Conservation (phyloP, 257 asterid genomes). For the Orobanche coerulescens region DNA sequence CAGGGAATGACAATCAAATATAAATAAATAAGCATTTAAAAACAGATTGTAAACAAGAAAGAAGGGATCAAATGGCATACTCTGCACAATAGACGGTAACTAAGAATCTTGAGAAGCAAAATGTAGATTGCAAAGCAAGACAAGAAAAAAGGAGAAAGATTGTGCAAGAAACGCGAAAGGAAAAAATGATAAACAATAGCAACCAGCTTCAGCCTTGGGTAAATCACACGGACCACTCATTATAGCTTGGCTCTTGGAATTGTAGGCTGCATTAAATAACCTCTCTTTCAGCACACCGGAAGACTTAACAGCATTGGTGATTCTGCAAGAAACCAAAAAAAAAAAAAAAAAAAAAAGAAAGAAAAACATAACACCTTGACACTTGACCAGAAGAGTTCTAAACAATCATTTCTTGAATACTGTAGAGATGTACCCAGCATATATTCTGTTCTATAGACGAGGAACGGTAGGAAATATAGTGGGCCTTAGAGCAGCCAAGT, state of each 20-base stretch:
- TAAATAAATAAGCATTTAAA: no score
- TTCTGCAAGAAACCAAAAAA: constrained; percentile 37
- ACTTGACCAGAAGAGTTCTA: constrained; percentile 6
- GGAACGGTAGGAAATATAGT: constrained; percentile 95
- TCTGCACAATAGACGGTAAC: no score
- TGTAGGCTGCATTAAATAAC: constrained; percentile 84
- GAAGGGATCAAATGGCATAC: no score
- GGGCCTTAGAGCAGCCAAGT: constrained; percentile 81
- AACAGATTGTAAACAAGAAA: no score
- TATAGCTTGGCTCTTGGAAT: constrained; percentile 83
- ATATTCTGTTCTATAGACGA: constrained; percentile 89
- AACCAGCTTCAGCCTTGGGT: constrained; percentile 4
- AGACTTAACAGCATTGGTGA: constrained; percentile 68
- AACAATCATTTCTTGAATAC: constrained; percentile 13
- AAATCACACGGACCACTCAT: constrained; percentile 65
- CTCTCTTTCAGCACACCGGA: constrained; percentile 78
- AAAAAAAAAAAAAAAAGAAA: no score
- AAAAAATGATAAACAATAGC: neutral
- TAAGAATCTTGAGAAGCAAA: no score
- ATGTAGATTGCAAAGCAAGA: no score
- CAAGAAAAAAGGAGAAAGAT: no score
- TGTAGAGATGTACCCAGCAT: constrained; percentile 67
- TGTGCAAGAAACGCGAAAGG: constrained; percentile 2
- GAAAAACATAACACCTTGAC: no score
- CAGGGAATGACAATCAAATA: neutral